Evolutionary conservation across 805 yeast genomes (phyloP), one percentile per base, ranked within the genome.

Genomic region (Candida insectorum): DNA sequence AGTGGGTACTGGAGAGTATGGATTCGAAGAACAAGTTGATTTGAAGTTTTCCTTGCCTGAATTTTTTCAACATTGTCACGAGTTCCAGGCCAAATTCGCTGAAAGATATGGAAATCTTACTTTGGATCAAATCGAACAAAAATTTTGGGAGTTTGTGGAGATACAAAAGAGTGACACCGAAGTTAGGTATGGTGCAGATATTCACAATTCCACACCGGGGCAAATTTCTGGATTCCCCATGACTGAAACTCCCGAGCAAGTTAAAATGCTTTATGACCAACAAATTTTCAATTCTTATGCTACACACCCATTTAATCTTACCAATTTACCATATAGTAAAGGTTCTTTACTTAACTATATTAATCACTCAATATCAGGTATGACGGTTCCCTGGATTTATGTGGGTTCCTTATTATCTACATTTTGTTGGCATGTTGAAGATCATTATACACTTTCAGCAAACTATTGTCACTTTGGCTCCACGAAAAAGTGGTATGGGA

Each of bases 381-480:
- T 89, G 87, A 88, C 97, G 0, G 74, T 85, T 13, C 97, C 97
- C 0, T 89, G 97, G 97, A 72, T 88, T 3, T 89, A 89, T 50
- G 77, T 89, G 11, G 97, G 97, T 0, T 85, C 94, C 32, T 68
- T 86, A 31, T 79, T 87, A 48, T 83, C 95, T 2, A 86, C 97
- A 1, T 91, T 91, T 53, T 89, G 97, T 58, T 91, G 97, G 96
- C 97, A 91, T 56, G 82, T 85, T 38, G 97, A 89, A 51, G 97
- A 89, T 56, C 97, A 91, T 53, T 87, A 85, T 53, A 85, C 96
- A 0, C 68, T 86, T 40, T 84, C 95, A 31, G 89, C 94, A 4
- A 91, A 91, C 55, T 89, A 89, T 54, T 94, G 94, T 54, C 96
- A 89, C 53, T 69, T 75, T 42, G 97, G 97, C 1, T 81, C 82